Evolutionary conservation across 495 filamentous ascomycete species (phyloP), one percentile per base, ranked within the genome.

Genomic region (Tuber borchii): DNA sequence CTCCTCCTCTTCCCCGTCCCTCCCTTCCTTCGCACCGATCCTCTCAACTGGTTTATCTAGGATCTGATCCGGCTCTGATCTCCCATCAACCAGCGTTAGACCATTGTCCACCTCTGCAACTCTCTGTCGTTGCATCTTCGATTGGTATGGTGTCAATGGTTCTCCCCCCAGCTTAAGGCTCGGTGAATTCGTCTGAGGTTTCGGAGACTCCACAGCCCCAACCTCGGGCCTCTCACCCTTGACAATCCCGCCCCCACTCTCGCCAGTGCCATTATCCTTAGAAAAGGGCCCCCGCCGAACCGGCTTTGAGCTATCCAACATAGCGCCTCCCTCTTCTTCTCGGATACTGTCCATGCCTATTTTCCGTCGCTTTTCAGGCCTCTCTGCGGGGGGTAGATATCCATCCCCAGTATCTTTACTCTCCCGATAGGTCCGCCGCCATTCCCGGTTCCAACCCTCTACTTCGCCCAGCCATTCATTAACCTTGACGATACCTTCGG

Each of bases 391-490:
- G 8, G 81, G 81, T 7, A 83, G 68, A 69, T 82, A 83, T 12
- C 81, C 81, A 5, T 73, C 81, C 1, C 81, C 81, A 37, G 70
- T 71, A 44, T 80, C 78, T 44, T 71, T 76, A 3, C 44, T 61
- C 34, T 73, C 61, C 34, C 44, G 43, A 39, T 70, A 71, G 20
- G 77, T 48, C n/a, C 42, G 65, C 42, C 78, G 68, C 81, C 81
- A 83, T 39, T 73, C 71, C 14, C 77, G 34, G 37, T 78, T 78
- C 81, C 81, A 83, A 17, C 78, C 78, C 51, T 83, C 81, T 1
- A 82, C 78, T 68, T 83, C 81, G 4, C 81, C 71, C 39, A 83
- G 40, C 81, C 81, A 83, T 42, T 82, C 78, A 0, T 81, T 79
- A 9, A 83, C 81, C 46, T 75, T 82, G 20, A 77, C 61, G n/a